These are phyloP conservation scores for Yarrowia divulgata DNA, from an alignment of 805 yeast genomes.

Conservation along the genomic window DNA sequence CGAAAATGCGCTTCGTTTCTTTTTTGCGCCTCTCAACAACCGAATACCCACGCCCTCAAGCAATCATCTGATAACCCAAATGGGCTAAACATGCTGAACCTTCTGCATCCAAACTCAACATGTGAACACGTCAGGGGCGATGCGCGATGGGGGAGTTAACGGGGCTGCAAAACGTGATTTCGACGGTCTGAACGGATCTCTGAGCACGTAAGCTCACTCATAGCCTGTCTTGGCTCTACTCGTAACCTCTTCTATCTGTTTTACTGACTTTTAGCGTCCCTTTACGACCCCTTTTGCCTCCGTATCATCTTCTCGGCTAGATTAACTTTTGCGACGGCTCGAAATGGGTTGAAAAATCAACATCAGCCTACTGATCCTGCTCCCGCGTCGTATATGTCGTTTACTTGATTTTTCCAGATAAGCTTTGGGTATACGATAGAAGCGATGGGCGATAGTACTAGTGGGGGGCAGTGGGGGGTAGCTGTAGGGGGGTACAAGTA, in stretches of 20 bases:
- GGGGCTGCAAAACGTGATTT: neutral
- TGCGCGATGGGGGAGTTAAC: neutral
- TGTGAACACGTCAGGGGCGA: constrained; percentile 38
- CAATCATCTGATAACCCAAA: constrained; percentile 39
- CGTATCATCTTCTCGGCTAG: neutral
- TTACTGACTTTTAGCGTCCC: neutral
- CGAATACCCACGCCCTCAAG: neutral
- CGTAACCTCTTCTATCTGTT: neutral
- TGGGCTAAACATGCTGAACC: neutral
- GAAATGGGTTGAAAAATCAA: constrained; percentile 27
- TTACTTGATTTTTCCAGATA: neutral
- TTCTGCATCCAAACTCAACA: constrained; percentile 10
- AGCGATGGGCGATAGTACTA: neutral
- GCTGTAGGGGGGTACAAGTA: no score
- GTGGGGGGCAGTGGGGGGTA: no score
- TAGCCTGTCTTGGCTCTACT: neutral
- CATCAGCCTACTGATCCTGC: constrained; percentile 14
- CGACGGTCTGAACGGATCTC: no score
- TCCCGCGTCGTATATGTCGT: constrained; percentile 27
- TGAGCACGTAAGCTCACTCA: no score
- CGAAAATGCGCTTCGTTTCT: neutral
- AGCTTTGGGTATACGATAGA: constrained; percentile 19
- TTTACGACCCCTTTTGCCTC: neutral
- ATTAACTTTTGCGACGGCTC: neutral
- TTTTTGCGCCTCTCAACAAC: neutral